Evolutionary conservation across 2,329 filamentous ascomycete genomes (phyloP).

Genomic region (Paraphaeosphaeria sporulosa): DNA sequence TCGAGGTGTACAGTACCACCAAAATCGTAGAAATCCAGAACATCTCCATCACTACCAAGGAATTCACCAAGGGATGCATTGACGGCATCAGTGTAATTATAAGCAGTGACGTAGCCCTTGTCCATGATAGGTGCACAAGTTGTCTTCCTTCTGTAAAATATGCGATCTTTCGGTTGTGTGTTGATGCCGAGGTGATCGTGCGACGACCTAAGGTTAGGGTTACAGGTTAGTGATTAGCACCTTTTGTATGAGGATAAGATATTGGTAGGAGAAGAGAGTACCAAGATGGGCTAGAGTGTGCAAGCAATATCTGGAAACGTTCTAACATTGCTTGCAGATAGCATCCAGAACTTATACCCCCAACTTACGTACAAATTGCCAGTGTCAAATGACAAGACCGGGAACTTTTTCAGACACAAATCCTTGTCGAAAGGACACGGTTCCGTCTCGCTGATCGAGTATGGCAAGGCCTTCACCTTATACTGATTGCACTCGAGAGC

Average conservation of each 20-base stretch:
- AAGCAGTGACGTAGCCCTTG: slow-evolving; percentile 7
- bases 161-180: slow-evolving; percentile 15
- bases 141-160: slow-evolving; percentile 15
- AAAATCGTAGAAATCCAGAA: slow-evolving; percentile 11
- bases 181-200: slow-evolving; percentile 27
- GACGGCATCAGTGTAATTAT: slow-evolving; percentile 10
- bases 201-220: too few relatives aligned
- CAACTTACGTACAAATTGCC: too few relatives aligned
- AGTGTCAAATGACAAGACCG: slow-evolving; percentile 18
- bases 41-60: slow-evolving; percentile 7
- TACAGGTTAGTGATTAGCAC: too few relatives aligned
- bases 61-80: slow-evolving; percentile 6
- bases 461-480: slow-evolving; percentile 10
- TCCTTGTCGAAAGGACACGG: slow-evolving; percentile 17
- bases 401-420: slow-evolving; percentile 15
- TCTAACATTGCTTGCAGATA: too few relatives aligned
- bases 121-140: slow-evolving; percentile 22
- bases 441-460: slow-evolving; percentile 7
- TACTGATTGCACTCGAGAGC: slow-evolving; percentile 14
- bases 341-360: too few relatives aligned
- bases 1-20: slow-evolving; percentile 3
- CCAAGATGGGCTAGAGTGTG: too few relatives aligned
- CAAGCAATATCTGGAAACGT: too few relatives aligned
- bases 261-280: too few relatives aligned
- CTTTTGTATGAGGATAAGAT: too few relatives aligned